Evolutionary conservation across 2,329 filamentous ascomycete genomes (phyloP), one percentile per base, ranked within the genome.

Genomic region (Pezicula carpinea): DNA sequence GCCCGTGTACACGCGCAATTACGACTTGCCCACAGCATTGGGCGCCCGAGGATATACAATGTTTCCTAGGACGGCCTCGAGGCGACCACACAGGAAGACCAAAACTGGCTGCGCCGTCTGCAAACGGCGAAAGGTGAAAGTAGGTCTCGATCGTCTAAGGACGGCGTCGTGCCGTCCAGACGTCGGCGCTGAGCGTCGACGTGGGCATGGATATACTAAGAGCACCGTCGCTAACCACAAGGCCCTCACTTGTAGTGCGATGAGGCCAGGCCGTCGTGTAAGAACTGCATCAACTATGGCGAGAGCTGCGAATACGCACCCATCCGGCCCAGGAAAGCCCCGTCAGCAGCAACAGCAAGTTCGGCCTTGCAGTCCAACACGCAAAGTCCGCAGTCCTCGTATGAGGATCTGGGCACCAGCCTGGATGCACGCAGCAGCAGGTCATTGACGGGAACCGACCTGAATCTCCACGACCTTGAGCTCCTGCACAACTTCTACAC

Each of bases 401-500:
- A 26, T 10, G 7, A 6, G 13, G 19, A 38, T 11, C 11, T 21
- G 4, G 19, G 11, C 13, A 21, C 34, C 34, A 36, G 15, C 19
- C 31, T 15, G n/a, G 14, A 18, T n/a, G 13, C 32, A 38, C 33
- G 35, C 23, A 43, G 43, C 19, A 38, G 36, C 23, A 21, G 41
- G 17, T 34, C 31, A 11, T 17, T 13, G n/a, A 39, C 15, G 39
- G 34, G 11, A 23, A 35, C 35, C n/a, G 39, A 33, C 3, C 55
- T 71, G 15, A 69, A 70, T 18, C 53, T 73, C 2, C 55, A 68
- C 6, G 72, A 78, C 38, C 64, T 78, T 8, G 74, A 79, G 52
- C 66, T 80, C 1, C 63, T 80, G 5, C 74, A 79, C 54, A 73
- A 79, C 59, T 79, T 69, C 53, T 70, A 67, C 38, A 72, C 68